Conservation (phyloP, 768 basidiomycete genomes). For the Lanmaoa pseudosensibilis region DNA sequence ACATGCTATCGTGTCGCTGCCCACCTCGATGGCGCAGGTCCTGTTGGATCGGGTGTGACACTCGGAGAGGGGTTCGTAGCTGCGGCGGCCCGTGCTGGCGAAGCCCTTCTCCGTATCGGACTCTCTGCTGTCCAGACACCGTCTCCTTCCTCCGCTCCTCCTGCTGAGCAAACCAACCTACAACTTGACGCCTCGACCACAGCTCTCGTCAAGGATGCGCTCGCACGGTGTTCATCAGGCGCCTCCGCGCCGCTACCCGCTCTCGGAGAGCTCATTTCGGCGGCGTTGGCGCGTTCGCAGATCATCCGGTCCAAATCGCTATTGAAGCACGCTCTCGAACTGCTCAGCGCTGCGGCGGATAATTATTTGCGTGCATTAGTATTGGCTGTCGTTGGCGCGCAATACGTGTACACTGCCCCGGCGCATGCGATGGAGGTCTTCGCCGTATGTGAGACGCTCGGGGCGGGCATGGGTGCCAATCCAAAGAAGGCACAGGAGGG, state of each 20-base stretch:
- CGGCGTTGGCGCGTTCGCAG: conserved; percentile 22
- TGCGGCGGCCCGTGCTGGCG: conserved; percentile 51
- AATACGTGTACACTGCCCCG: conserved; percentile 68
- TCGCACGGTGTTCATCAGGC: conserved; percentile 24
- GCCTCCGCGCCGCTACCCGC: conserved; percentile 21
- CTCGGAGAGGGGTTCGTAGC: conserved; percentile 41
- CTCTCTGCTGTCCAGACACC: conserved; percentile 21
- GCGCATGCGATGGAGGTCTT: conserved; percentile 71
- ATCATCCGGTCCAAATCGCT: conserved; percentile 38
- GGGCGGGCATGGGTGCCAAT: conserved; percentile 60
- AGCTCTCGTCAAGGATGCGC: conserved; percentile 27
- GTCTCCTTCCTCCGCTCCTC: not conserved
- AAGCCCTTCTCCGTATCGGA: conserved; percentile 52
- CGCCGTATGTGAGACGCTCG: conserved; percentile 65
- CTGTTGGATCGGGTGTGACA: conserved; percentile 23
- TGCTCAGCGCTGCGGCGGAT: conserved; percentile 59
- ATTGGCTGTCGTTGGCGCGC: conserved; percentile 64
- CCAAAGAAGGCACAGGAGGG: conserved; percentile 23
- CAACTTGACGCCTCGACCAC: conserved; percentile 19
- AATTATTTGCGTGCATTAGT: conserved; percentile 74
- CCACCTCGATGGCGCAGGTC: conserved; percentile 39
- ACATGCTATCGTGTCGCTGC: conserved; percentile 66
- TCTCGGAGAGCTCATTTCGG: conserved; percentile 18
- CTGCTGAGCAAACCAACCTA: conserved; percentile 2
- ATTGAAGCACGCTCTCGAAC: conserved; percentile 57